Evolutionary conservation across 2,329 filamentous ascomycete species (phyloP).

Genomic region (Eutypa lata): DNA sequence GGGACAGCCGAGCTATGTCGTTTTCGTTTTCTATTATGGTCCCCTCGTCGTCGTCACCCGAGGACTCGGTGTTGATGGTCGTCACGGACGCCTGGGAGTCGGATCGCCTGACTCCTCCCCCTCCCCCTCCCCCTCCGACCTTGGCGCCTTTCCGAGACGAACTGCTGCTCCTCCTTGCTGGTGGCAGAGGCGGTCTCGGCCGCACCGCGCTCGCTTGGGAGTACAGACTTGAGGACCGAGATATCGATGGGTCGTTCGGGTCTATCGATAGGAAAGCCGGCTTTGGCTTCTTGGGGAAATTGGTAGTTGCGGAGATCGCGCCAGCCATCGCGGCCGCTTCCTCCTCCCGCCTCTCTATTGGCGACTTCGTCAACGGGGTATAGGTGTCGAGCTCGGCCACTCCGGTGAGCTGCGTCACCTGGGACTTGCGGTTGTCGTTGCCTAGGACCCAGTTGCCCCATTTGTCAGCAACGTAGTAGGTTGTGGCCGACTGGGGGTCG

Average conservation of each 20-base stretch:
- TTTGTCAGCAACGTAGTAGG: constrained; percentile 50
- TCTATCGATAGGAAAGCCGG: constrained; percentile 28
- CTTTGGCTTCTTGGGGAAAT: constrained; percentile 22
- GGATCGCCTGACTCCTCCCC: constrained; percentile 16
- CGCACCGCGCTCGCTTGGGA: constrained; percentile 29
- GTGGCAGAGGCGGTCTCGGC: constrained; percentile 7
- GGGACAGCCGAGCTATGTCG: constrained; percentile 24
- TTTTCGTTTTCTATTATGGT: background rate
- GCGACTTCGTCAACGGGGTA: constrained; percentile 27
- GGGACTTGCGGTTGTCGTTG: constrained; percentile 29
- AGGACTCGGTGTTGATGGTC: constrained; percentile 31
- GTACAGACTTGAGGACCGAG: constrained; percentile 34
- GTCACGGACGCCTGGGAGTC: constrained; percentile 34
- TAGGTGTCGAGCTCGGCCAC: constrained; percentile 26
- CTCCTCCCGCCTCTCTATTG: constrained; percentile 25
- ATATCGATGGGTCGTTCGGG: constrained; percentile 14
- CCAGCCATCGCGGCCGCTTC: constrained; percentile 17
- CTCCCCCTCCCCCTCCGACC: too few relatives aligned
- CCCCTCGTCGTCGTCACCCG: constrained; percentile 4
- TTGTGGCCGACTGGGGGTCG: constrained; percentile 42
- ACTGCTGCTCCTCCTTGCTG: constrained; percentile 13
- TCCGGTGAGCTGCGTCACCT: constrained; percentile 14
- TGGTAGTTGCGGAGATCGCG: constrained; percentile 19
- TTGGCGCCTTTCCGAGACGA: constrained; percentile 15
- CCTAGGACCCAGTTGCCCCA: constrained; percentile 52